Conservation (phyloP, 257 asterid species). For the Scutellaria galericulata region DNA sequence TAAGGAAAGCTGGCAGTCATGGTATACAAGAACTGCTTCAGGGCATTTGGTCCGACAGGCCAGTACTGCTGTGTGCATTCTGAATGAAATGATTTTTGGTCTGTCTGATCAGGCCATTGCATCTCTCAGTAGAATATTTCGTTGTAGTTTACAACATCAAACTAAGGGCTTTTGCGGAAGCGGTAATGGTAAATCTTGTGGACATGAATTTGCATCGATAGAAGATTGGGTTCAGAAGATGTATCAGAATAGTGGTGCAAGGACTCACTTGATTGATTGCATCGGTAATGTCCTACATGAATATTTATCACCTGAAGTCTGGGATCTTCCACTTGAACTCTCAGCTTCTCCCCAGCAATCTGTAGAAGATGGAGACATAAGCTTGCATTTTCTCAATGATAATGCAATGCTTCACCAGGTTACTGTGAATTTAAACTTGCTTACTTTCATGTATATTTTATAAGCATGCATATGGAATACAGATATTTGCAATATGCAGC, state of each 20-base stretch:
- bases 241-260: slow-evolving; percentile 44
- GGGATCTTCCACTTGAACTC: slow-evolving; percentile 84
- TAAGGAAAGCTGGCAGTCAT: slow-evolving; percentile 82
- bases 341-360: slow-evolving; percentile 54
- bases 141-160: slow-evolving; percentile 38
- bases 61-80: slow-evolving; percentile 80
- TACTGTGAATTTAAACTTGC: slow-evolving; percentile 27
- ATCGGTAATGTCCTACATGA: slow-evolving; percentile 86
- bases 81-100: slow-evolving; percentile 90
- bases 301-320: slow-evolving; percentile 87
- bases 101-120: slow-evolving; percentile 69
- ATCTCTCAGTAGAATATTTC: slow-evolving; percentile 53
- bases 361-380: slow-evolving; percentile 59
- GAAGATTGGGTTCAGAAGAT: slow-evolving; percentile 48
- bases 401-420: slow-evolving; percentile 95
- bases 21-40: slow-evolving; percentile 76
- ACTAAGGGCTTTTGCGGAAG: slow-evolving; percentile 36
- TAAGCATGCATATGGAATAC: slow-evolving; percentile 7
- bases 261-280: slow-evolving; percentile 67
- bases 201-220: slow-evolving; percentile 39
- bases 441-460: slow-evolving; percentile 23
- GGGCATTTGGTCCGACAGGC: slow-evolving; percentile 92
- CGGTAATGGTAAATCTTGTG: slow-evolving; percentile 34
- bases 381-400: slow-evolving; percentile 70
- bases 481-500: slow-evolving; percentile 22